These are phyloP conservation scores for Strobilomyces confusus DNA, from an alignment of 768 basidiomycete genomes.

Conservation along the genomic window DNA sequence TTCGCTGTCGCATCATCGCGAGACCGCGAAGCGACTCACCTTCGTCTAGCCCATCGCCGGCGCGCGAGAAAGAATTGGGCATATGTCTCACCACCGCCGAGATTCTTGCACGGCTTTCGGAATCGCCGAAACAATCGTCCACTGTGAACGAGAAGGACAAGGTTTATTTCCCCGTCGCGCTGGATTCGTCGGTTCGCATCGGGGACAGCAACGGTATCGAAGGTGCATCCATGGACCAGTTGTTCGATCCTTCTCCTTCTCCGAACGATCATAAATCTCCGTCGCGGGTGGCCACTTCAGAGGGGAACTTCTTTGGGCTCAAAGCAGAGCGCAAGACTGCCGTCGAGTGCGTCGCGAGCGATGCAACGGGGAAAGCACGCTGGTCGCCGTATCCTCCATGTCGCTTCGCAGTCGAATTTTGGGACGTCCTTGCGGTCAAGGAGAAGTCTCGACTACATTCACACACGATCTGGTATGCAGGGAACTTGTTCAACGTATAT, in stretches of 20 bases:
- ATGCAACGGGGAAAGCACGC: slow-evolving; percentile 41
- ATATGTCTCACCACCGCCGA: slow-evolving; percentile 53
- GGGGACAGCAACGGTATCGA: slow-evolving; percentile 61
- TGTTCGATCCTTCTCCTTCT: slow-evolving; percentile 45
- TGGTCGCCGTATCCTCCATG: slow-evolving; percentile 78
- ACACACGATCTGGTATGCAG: slow-evolving; percentile 86
- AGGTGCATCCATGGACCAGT: slow-evolving; percentile 63
- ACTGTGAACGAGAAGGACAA: slow-evolving; percentile 26
- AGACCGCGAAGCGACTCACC: slow-evolving; percentile 30
- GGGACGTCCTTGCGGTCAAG: slow-evolving; percentile 74
- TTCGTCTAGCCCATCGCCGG: slow-evolving; percentile 34
- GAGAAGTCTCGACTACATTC: slow-evolving; percentile 85
- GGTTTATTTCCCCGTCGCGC: slow-evolving; percentile 60
- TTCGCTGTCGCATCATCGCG: slow-evolving; percentile 55
- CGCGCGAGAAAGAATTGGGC: slow-evolving; percentile 61
- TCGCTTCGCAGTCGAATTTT: slow-evolving; percentile 88
- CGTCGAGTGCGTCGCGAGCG: slow-evolving; percentile 38
- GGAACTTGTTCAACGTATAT: slow-evolving; percentile 84
- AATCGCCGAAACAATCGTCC: slow-evolving; percentile 14
- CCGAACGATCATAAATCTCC: slow-evolving; percentile 23
- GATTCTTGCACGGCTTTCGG: slow-evolving; percentile 36
- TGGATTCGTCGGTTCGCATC: slow-evolving; percentile 67
- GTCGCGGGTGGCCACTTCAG: slow-evolving; percentile 32
- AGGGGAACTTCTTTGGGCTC: slow-evolving; percentile 65
- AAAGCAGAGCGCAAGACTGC: slow-evolving; percentile 42